These are phyloP conservation scores for Neurospora sp. DNA, from an alignment of 495 filamentous ascomycete species.

Conservation along the genomic window DNA sequence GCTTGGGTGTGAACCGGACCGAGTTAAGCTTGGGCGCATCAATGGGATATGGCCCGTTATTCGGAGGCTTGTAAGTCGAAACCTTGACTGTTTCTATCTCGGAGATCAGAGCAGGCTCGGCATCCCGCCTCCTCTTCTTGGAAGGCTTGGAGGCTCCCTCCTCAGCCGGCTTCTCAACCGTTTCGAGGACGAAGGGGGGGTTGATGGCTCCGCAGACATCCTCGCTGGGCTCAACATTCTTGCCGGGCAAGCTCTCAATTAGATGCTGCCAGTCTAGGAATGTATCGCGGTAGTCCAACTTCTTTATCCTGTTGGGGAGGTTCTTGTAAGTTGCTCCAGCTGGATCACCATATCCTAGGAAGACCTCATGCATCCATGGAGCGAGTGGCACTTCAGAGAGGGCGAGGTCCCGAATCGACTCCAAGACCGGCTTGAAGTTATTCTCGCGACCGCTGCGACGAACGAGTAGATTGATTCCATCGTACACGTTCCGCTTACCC, in stretches of 20 bases:
- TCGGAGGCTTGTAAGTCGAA: conserved; percentile 84
- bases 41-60: conserved; percentile 82
- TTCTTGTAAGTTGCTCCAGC: conserved; percentile 76
- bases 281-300: conserved; percentile 84
- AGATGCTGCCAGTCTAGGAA: conserved; percentile 95
- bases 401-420: conserved; percentile 80
- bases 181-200: conserved; percentile 78
- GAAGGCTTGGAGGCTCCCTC: conserved; percentile 40
- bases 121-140: conserved; percentile 77
- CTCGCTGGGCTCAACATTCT: conserved; percentile 66
- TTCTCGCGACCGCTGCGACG: conserved; percentile 84
- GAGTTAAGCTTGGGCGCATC: conserved; percentile 77
- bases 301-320: conserved; percentile 64
- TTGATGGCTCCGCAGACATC: conserved; percentile 63
- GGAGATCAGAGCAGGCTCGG: conserved; percentile 48
- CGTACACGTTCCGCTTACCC: conserved; percentile 70
- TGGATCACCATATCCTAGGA: conserved; percentile 92
- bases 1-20: conserved; percentile 81
- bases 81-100: conserved; percentile 61
- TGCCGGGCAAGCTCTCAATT: conserved; percentile 74
- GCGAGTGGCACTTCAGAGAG: conserved; percentile 80
- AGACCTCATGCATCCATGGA: conserved; percentile 91
- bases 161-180: conserved; percentile 38
- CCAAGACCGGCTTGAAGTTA: conserved; percentile 90
- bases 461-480: conserved; percentile 76